Conservation (phyloP, 176 grass and related monocot species). For the Oryza meridionalis region DNA sequence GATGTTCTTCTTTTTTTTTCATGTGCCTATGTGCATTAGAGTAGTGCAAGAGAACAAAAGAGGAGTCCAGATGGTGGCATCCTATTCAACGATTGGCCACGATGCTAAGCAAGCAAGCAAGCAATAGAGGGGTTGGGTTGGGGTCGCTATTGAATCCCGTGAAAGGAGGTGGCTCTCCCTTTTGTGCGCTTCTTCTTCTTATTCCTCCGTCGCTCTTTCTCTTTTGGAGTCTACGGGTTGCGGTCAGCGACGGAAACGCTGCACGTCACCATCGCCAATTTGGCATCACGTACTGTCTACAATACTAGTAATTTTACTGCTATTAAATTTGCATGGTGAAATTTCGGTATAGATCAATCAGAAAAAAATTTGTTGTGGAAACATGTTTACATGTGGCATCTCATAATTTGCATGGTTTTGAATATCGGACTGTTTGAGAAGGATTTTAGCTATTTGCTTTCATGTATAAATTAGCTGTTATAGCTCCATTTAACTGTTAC, state of each 20-base stretch:
- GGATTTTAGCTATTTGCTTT: no score
- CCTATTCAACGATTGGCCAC: not conserved
- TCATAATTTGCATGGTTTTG: no score
- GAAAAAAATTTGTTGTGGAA: not conserved
- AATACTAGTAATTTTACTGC: not conserved
- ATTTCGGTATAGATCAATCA: no score
- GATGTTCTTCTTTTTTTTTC: not conserved
- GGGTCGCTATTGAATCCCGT: constrained; percentile 36
- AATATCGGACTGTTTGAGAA: no score
- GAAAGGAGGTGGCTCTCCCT: constrained; percentile 19
- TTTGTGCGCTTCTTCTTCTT: not conserved
- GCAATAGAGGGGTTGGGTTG: no score
- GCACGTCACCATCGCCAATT: not conserved
- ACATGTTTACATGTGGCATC: not conserved
- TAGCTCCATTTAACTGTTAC: no score
- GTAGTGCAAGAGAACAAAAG: constrained; percentile 23
- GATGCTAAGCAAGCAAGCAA: not conserved
- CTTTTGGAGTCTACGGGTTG: not conserved
- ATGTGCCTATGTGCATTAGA: not conserved
- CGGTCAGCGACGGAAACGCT: constrained; percentile 1
- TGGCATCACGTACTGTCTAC: not conserved
- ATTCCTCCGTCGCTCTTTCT: not conserved
- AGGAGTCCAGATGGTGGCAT: constrained; percentile 27
- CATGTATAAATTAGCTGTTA: no score
- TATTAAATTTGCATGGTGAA: not conserved